These are phyloP conservation scores for Abortiporus biennis DNA, from an alignment of 1,284 basidiomycete species.

Conservation along the genomic window DNA sequence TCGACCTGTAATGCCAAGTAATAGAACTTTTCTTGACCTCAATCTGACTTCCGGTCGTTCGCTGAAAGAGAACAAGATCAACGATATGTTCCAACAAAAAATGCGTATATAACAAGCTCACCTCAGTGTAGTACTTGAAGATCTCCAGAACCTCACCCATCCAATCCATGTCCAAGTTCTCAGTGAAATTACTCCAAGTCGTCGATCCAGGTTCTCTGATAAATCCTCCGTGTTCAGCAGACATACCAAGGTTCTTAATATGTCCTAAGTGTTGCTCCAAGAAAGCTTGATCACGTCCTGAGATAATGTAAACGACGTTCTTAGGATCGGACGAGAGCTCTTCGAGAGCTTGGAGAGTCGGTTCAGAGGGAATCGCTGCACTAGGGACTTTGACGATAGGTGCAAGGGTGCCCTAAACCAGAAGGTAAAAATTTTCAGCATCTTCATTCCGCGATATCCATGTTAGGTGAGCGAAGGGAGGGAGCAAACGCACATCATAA, in stretches of 20 bases:
- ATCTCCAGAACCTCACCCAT: conserved; percentile 94
- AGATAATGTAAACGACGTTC: conserved; percentile 96
- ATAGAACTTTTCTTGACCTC: conserved; percentile 97
- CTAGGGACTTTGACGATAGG: conserved; percentile 95
- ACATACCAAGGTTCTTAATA: conserved; percentile 81
- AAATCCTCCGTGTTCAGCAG: conserved; percentile 96
- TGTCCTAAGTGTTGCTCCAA: conserved; percentile 90
- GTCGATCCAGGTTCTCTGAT: conserved; percentile 65
- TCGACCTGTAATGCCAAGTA: conserved; percentile 95
- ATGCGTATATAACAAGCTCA: conserved; percentile 23
- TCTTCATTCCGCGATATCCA: background rate
- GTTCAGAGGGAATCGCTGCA: conserved; percentile 78
- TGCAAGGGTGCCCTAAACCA: conserved; percentile 80
- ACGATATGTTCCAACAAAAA: conserved; percentile 1
- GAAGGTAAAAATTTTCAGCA: background rate
- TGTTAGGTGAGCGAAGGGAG: conserved; percentile 5
- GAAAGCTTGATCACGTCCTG: conserved; percentile 93
- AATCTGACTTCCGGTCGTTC: conserved; percentile 93
- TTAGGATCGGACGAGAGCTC: conserved; percentile 72
- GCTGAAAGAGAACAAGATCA: conserved; percentile 26
- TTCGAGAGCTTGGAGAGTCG: conserved; percentile 73
- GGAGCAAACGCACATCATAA: conserved; percentile 70
- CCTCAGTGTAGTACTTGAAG: conserved; percentile 95
- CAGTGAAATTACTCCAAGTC: conserved; percentile 87
- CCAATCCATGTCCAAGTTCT: conserved; percentile 95